Evolutionary conservation across 495 filamentous ascomycete species (phyloP).

Genomic region (Trichoderma virens): DNA sequence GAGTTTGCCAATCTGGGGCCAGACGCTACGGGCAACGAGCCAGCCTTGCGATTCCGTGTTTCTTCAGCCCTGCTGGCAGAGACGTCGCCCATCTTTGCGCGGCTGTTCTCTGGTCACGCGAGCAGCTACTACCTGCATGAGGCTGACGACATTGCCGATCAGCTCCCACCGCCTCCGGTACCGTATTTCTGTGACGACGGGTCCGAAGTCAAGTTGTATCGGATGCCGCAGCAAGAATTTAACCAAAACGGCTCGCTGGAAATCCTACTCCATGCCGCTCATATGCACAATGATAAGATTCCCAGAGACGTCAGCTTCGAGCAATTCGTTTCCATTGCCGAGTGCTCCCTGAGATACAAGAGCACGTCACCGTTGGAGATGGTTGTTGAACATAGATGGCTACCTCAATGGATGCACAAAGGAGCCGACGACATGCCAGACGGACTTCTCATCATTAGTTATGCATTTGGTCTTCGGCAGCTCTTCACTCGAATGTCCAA

Average conservation of each 20-base stretch:
- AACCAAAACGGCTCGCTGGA: conserved; percentile 26
- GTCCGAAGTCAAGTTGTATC: conserved; percentile 25
- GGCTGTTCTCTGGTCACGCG: conserved; percentile 21
- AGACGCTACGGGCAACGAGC: conserved; percentile 14
- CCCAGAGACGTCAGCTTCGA: conserved; percentile 28
- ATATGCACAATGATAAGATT: conserved; percentile 33
- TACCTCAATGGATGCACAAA: conserved; percentile 32
- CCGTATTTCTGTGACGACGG: conserved; percentile 24
- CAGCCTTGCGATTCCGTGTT: conserved; percentile 30
- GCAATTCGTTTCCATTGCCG: conserved; percentile 34
- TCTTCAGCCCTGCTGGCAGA: conserved; percentile 30
- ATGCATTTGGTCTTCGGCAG: conserved; percentile 28
- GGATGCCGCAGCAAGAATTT: conserved; percentile 33
- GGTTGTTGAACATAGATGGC: conserved; percentile 33
- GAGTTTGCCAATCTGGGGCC: conserved; percentile 28
- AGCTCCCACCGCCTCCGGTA: conserved; percentile 25
- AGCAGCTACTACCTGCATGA: conserved; percentile 8
- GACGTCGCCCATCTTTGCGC: conserved; percentile 29
- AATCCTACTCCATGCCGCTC: conserved; percentile 33
- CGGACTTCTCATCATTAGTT: conserved; percentile 32
- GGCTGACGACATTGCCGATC: conserved; percentile 17
- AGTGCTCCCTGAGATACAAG: conserved; percentile 28
- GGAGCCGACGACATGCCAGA: conserved; percentile 24
- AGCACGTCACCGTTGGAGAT: conserved; percentile 32
- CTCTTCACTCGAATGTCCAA: conserved; percentile 32